Percentiles rank a stretch among this genome's conserved stretches.
Conservation (phyloP, 495 filamentous ascomycete genomes). For the Thozetella sp. region DNA sequence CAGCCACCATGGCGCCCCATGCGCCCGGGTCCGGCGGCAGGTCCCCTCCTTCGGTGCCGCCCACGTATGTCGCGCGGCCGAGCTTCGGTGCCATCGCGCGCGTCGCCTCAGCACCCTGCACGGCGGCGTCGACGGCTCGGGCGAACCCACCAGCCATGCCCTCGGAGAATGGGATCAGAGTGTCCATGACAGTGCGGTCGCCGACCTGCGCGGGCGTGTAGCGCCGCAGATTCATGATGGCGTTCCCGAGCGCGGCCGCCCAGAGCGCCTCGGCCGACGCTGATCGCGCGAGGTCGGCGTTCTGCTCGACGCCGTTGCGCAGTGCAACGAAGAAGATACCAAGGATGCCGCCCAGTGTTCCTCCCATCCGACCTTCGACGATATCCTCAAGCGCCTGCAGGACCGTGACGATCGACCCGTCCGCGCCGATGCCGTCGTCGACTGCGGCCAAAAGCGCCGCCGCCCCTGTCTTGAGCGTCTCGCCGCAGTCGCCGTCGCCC, state of each 20-base stretch:
- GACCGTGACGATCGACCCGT: constrained; percentile 50
- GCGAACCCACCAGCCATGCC: constrained; percentile 45
- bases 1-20: constrained; percentile 60
- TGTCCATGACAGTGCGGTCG: constrained; percentile 58
- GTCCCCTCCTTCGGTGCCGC: constrained; percentile 39
- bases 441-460: constrained; percentile 39
- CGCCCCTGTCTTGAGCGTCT: constrained; percentile 55
- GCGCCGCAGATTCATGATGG: constrained; percentile 43
- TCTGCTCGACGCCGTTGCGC: constrained; percentile 44
- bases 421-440: constrained; percentile 27
- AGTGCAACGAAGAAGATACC: constrained; percentile 61
- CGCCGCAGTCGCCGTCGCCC: constrained; percentile 67
- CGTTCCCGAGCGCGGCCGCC: constrained; percentile 33
- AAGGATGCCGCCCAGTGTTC: constrained; percentile 62
- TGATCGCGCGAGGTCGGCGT: constrained; percentile 26
- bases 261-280: constrained; percentile 29
- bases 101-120: constrained; percentile 54
- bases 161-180: constrained; percentile 58
- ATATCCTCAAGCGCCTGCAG: constrained; percentile 56
- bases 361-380: constrained; percentile 61
- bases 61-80: constrained; percentile 63
- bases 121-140: constrained; percentile 50
- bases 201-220: constrained; percentile 50
- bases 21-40: constrained; percentile 63
- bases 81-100: constrained; percentile 55